These are phyloP conservation scores for Skeletonema potamos DNA, from an alignment of 108 stramenopile genomes.

Conservation along the genomic window DNA sequence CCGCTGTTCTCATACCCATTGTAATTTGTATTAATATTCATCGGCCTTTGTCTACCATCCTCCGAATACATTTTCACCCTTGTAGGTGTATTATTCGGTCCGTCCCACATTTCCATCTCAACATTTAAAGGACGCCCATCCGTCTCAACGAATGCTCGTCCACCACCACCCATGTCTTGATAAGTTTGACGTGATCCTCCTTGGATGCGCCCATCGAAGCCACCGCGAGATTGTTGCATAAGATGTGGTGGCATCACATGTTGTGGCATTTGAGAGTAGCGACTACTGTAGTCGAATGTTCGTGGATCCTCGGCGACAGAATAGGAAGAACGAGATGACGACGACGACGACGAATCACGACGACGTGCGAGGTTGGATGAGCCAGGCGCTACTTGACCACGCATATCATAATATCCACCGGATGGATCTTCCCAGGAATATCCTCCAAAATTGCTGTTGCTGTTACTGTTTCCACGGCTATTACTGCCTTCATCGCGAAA, in stretches of 20 bases:
- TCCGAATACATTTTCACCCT: slow-evolving; percentile 16
- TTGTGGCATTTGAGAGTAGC: neutral
- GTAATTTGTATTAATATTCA: neutral
- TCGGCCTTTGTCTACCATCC: slow-evolving; percentile 11
- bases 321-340: neutral
- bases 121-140: slow-evolving; percentile 23
- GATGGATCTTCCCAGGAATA: neutral
- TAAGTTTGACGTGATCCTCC: neutral
- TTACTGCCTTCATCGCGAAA: neutral
- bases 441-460: neutral
- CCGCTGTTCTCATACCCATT: neutral
- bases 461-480: neutral
- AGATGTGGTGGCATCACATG: neutral
- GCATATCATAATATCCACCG: neutral
- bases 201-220: neutral
- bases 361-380: neutral
- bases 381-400: neutral
- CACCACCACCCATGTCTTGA: neutral
- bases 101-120: slow-evolving; percentile 18
- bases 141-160: slow-evolving; percentile 1
- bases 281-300: neutral
- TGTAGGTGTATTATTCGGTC: slow-evolving; percentile 21
- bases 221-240: neutral
- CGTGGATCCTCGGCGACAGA: neutral
- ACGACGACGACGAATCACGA: neutral